These are phyloP conservation scores for Dendrobium huoshanense DNA, from an alignment of 106 monocot genomes.

Conservation along the genomic window DNA sequence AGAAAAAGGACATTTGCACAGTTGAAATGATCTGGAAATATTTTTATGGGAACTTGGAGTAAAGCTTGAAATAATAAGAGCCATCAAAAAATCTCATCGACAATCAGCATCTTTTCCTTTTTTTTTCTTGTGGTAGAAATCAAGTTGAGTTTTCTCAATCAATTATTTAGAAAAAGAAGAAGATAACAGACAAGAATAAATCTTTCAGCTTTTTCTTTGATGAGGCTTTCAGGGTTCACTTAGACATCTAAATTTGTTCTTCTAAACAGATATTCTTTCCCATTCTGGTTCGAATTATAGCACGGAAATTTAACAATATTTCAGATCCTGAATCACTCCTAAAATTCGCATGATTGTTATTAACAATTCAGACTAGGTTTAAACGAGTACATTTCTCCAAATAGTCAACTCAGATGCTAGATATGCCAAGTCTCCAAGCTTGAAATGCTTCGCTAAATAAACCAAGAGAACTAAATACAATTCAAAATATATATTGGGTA, in stretches of 20 bases:
- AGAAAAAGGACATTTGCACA: background rate
- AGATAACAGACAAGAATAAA: background rate
- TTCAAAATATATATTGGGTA: no score
- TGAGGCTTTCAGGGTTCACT: background rate
- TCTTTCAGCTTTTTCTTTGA: background rate
- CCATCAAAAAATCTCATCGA: background rate
- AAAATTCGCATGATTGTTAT: background rate
- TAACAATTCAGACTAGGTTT: background rate
- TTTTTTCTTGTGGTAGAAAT: background rate
- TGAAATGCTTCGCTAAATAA: no score
- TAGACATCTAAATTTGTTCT: background rate
- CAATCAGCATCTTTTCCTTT: background rate
- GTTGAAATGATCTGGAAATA: background rate
- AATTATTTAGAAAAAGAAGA: background rate
- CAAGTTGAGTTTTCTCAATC: background rate
- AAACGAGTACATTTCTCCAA: background rate
- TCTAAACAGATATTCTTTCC: background rate
- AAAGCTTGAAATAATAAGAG: background rate
- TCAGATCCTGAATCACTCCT: background rate
- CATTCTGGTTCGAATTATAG: background rate
- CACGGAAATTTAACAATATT: background rate
- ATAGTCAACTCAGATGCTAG: background rate
- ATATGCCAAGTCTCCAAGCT: background rate
- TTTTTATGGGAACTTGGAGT: background rate
- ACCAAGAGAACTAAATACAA: no score